Percentiles rank a stretch among this genome's conserved stretches.
phyloP scores from a whole-genome alignment of 768 basidiomycete genomes.

The Lentinula lateritia region DNA sequence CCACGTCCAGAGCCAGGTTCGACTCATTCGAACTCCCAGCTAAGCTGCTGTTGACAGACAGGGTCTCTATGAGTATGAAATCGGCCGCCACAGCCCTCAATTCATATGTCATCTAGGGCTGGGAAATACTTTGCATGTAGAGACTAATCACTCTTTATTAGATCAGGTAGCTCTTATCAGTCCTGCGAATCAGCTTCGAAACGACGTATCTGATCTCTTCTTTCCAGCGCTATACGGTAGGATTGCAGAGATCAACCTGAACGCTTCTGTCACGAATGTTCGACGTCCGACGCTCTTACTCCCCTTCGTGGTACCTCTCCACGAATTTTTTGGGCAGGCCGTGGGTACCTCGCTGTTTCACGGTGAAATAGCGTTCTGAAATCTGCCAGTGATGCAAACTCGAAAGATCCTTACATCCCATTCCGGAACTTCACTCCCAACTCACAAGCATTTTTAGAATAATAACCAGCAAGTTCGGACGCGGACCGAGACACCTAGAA shows the following conservation, averaged over 20 bases:
- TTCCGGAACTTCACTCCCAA: not conserved
- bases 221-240: no score
- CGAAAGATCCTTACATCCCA: not conserved
- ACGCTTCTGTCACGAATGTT: not conserved
- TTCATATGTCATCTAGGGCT: not conserved
- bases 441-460: constrained; percentile 1
- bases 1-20: no score
- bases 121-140: not conserved
- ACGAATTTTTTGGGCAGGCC: constrained; percentile 19
- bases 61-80: no score
- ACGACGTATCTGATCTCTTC: no score
- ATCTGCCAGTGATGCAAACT: not conserved
- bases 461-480: not conserved
- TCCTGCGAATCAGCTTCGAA: not conserved
- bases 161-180: not conserved
- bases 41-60: no score
- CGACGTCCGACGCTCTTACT: not conserved
- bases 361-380: constrained; percentile 1
- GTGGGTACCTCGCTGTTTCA: constrained; percentile 17
- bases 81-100: no score
- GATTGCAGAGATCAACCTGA: not conserved
- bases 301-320: constrained; percentile 7
- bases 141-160: not conserved
- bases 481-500: constrained; percentile 5
- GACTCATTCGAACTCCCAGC: no score